These are phyloP conservation scores for Hura crepitans DNA, from an alignment of 441 rosid species.

Conservation along the genomic window DNA sequence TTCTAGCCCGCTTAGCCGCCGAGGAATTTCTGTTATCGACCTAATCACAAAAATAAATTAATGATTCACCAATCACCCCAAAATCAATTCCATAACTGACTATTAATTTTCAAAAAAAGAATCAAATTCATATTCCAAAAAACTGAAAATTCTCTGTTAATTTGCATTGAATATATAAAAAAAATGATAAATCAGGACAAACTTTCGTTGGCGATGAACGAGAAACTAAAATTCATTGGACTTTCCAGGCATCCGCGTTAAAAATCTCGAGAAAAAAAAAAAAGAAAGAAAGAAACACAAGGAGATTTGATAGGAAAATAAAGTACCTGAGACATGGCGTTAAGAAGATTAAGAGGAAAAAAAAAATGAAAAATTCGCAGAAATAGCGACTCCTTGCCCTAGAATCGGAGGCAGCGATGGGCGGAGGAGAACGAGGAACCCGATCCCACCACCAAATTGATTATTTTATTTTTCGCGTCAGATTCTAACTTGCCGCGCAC, in stretches of 20 bases:
- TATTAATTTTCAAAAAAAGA: background rate
- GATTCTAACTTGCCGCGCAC: background rate
- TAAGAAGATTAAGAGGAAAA: background rate
- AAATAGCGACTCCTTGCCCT: slow-evolving; percentile 7
- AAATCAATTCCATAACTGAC: background rate
- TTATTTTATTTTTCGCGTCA: background rate
- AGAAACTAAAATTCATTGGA: background rate
- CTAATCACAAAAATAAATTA: slow-evolving; percentile 31
- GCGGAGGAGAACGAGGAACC: background rate
- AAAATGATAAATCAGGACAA: background rate
- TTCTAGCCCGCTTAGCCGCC: slow-evolving; percentile 96
- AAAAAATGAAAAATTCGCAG: background rate
- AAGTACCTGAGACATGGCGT: slow-evolving; percentile 56
- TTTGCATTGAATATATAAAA: background rate
- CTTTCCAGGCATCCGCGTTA: slow-evolving; percentile 2
- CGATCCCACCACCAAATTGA: background rate
- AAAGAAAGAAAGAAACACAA: background rate
- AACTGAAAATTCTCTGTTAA: background rate
- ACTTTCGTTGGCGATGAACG: background rate
- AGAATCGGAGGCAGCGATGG: background rate
- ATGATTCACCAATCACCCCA: background rate
- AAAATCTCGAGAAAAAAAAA: background rate
- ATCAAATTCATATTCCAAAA: background rate
- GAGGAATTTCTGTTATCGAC: slow-evolving; percentile 93
- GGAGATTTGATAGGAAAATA: background rate